These are phyloP conservation scores for Amaranthus tricolor DNA, from an alignment of 179 eudicot genomes.

Conservation along the genomic window DNA sequence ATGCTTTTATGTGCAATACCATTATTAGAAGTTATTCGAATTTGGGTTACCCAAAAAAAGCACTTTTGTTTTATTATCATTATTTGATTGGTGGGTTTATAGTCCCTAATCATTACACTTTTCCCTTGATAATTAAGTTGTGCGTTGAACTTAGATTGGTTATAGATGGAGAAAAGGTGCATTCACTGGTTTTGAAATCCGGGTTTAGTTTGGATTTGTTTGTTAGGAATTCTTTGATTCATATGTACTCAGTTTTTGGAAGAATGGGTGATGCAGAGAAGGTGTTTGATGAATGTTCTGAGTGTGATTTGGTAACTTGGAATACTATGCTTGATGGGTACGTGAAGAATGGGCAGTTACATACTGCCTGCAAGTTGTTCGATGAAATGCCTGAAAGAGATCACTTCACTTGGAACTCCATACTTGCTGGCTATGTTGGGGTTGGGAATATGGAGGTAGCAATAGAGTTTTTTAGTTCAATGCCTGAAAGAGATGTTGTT, in stretches of 20 bases:
- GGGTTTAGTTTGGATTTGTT: conserved; percentile 39
- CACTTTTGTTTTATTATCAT: conserved; percentile 37
- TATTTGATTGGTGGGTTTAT: conserved; percentile 37
- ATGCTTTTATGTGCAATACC: conserved; percentile 59
- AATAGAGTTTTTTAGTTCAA: conserved; percentile 38
- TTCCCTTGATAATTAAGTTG: conserved; percentile 43
- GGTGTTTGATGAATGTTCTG: conserved; percentile 46
- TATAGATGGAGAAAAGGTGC: conserved; percentile 48
- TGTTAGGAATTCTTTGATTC: conserved; percentile 54
- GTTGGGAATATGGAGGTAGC: conserved; percentile 43
- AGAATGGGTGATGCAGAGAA: conserved; percentile 39
- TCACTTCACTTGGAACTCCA: conserved; percentile 52
- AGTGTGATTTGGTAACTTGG: conserved; percentile 53
- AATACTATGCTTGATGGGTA: conserved; percentile 59
- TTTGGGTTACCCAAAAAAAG: conserved; percentile 31
- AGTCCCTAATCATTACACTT: conserved; percentile 48
- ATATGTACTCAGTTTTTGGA: conserved; percentile 42
- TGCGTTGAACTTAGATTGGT: conserved; percentile 41
- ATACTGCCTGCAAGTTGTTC: conserved; percentile 39
- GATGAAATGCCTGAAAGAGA: conserved; percentile 56
- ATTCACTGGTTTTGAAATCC: conserved; percentile 29
- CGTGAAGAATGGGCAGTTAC: conserved; percentile 46
- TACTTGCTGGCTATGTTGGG: conserved; percentile 50
- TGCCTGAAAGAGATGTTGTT: conserved; percentile 47
- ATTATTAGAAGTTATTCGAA: conserved; percentile 40